Evolutionary conservation across 345 rosid genomes (phyloP).

Genomic region (Punica granatum): DNA sequence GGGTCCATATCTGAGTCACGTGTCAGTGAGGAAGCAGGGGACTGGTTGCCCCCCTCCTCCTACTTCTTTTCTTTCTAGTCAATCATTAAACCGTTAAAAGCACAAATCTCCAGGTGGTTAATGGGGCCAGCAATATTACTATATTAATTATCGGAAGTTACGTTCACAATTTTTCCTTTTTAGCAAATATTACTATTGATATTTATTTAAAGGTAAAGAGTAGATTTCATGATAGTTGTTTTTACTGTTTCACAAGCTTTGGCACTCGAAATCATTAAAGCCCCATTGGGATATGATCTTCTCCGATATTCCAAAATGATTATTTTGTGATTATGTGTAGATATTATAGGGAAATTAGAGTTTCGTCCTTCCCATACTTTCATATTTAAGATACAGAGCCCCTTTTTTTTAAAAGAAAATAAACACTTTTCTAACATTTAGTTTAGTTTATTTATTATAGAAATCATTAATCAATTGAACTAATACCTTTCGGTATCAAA

Average conservation of each 20-base stretch:
- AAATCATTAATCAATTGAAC: too few species aligned
- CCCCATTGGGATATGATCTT: not conserved
- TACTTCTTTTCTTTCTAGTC: not conserved
- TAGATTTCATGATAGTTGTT: not conserved
- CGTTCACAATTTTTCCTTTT: not conserved
- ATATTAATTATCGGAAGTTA: not conserved
- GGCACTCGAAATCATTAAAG: slow-evolving; percentile 2
- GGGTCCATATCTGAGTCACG: not conserved
- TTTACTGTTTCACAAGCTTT: not conserved
- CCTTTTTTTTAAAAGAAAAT: too few species aligned
- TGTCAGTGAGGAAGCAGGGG: not conserved
- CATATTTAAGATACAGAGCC: too few species aligned
- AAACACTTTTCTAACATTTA: too few species aligned
- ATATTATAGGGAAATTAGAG: too few species aligned
- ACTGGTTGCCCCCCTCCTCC: not conserved
- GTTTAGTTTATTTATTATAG: too few species aligned
- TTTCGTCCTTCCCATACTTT: too few species aligned
- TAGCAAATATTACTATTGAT: too few species aligned
- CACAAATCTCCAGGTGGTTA: not conserved
- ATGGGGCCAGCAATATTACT: not conserved
- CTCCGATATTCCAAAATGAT: not conserved
- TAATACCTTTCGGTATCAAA: too few species aligned
- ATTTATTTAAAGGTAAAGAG: not conserved
- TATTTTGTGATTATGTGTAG: not conserved
- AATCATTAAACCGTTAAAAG: slow-evolving; percentile 1